Evolutionary conservation across 23 red algal species (phyloP).

Genomic region (Gracilaria caudata): DNA sequence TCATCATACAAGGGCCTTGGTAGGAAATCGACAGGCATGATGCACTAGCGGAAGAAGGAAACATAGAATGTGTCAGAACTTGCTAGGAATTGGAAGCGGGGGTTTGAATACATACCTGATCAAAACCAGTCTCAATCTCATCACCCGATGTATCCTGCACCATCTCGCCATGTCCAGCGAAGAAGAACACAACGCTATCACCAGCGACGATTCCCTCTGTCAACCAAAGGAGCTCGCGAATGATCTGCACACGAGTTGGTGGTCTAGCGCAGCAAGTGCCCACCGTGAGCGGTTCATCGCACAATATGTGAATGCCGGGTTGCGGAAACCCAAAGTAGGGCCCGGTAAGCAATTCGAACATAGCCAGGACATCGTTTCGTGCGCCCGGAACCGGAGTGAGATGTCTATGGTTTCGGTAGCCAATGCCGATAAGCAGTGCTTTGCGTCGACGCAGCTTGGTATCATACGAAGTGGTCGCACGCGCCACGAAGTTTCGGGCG

Average conservation of each 20-base stretch:
- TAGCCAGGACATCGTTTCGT: conserved; percentile 51
- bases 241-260: conserved; percentile 30
- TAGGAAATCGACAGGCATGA: conserved; percentile 59
- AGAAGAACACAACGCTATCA: conserved; percentile 72
- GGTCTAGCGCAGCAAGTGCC: neutral
- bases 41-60: conserved; percentile 22
- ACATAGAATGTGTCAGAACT: neutral
- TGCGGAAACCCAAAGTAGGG: conserved; percentile 59
- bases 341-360: conserved; percentile 52
- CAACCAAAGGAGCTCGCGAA: conserved; percentile 39
- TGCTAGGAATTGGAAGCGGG: neutral
- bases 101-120: conserved; percentile 41
- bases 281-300: conserved; percentile 20
- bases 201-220: conserved; percentile 42
- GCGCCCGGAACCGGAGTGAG: conserved; percentile 38
- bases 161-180: conserved; percentile 64
- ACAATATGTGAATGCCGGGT: conserved; percentile 29
- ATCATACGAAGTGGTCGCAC: conserved; percentile 7
- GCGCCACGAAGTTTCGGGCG: conserved; percentile 6
- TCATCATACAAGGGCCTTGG: conserved; percentile 32
- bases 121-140: conserved; percentile 65
- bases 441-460: conserved; percentile 51
- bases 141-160: conserved; percentile 57
- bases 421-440: conserved; percentile 62
- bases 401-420: conserved; percentile 41